Evolutionary conservation across 345 rosid genomes (phyloP).

Genomic region (Erodium maritimum): DNA sequence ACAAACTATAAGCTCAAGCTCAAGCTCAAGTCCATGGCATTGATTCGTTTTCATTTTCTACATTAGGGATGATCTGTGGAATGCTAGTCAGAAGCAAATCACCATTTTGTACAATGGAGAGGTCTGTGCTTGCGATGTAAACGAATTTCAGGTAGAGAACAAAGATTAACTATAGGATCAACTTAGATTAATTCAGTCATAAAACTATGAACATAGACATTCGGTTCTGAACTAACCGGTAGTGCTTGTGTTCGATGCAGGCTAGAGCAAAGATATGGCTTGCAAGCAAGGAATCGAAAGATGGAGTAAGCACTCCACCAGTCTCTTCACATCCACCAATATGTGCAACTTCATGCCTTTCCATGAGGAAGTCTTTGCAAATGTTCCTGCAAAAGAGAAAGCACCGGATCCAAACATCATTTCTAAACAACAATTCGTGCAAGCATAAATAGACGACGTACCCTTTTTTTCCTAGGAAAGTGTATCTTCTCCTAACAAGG

Average conservation of each 20-base stretch:
- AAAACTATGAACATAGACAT: background rate
- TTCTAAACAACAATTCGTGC: slow-evolving; percentile 6
- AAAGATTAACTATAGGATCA: too few species aligned
- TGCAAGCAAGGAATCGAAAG: slow-evolving; percentile 19
- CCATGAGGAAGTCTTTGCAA: slow-evolving; percentile 30
- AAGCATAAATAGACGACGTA: background rate
- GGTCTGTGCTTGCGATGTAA: slow-evolving; percentile 9
- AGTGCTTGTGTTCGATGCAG: slow-evolving; percentile 4
- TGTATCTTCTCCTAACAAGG: background rate
- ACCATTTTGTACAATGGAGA: slow-evolving; percentile 6
- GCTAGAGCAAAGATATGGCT: slow-evolving; percentile 21
- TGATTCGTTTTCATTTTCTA: slow-evolving; percentile 1
- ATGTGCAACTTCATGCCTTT: slow-evolving; percentile 12
- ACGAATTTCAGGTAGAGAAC: slow-evolving; percentile 17
- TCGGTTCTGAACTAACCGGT: background rate
- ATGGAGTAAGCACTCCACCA: background rate
- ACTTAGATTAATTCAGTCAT: background rate
- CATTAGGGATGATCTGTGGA: slow-evolving; percentile 6
- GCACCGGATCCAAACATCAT: slow-evolving; percentile 12
- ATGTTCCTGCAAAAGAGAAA: slow-evolving; percentile 27
- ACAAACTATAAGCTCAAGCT: too few species aligned
- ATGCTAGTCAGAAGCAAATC: background rate
- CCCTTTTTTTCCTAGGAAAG: background rate
- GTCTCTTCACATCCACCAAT: slow-evolving; percentile 1
- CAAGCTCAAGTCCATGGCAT: background rate